These are phyloP conservation scores for Knufia fluminis DNA, from an alignment of 2,329 filamentous ascomycete species.

Conservation along the genomic window DNA sequence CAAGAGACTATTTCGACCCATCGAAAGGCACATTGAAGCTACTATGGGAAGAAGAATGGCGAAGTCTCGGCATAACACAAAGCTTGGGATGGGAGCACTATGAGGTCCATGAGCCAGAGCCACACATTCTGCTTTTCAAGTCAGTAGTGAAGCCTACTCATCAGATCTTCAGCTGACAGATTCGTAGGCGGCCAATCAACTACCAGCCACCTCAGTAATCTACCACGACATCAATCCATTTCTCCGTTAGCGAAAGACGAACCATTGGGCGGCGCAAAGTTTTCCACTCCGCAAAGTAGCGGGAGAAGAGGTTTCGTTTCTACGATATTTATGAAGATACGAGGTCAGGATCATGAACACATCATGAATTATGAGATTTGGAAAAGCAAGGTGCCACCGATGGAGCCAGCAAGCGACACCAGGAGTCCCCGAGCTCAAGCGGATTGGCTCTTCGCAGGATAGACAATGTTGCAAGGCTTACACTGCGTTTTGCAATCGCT, in stretches of 20 bases:
- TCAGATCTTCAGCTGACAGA: conserved; percentile 22
- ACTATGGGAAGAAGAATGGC: conserved; percentile 97
- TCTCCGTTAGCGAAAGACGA: background rate
- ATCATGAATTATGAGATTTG: conserved; percentile 2
- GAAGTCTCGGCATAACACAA: conserved; percentile 94
- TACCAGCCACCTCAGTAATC: conserved; percentile 55
- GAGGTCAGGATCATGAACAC: no score
- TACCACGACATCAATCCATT: background rate
- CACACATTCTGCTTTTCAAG: conserved; percentile 98
- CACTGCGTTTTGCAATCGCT: background rate
- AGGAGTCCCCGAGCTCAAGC: background rate
- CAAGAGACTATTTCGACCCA: conserved; percentile 85
- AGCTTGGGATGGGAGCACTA: conserved; percentile 99
- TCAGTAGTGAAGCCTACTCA: conserved; percentile 42
- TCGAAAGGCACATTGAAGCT: conserved; percentile 88
- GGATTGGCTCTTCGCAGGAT: background rate
- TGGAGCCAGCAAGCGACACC: background rate
- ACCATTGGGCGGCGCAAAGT: conserved; percentile 19
- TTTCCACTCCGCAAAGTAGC: background rate
- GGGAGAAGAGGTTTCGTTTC: background rate
- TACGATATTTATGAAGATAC: conserved; percentile 3
- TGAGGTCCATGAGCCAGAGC: conserved; percentile 96
- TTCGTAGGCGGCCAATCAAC: conserved; percentile 65
- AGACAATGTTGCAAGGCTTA: background rate
- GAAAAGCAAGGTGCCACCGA: background rate